These are phyloP conservation scores for Dendrocalamus sinicus DNA, from an alignment of 176 grass and related monocot species.

Conservation along the genomic window DNA sequence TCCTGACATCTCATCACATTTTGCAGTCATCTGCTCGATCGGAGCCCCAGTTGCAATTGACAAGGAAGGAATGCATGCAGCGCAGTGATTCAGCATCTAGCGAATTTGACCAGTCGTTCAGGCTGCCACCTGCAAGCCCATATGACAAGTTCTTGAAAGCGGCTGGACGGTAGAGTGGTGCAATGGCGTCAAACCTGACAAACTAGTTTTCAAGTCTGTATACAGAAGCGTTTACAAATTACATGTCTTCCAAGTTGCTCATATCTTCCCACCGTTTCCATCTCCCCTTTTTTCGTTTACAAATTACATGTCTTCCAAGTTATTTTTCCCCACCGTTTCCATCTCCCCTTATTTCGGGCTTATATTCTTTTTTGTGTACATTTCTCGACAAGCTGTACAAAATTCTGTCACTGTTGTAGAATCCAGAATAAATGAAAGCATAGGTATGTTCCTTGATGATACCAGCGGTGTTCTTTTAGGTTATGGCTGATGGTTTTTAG, in stretches of 20 bases:
- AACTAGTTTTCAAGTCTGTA: slow-evolving; percentile 15
- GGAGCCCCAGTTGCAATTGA: slow-evolving; percentile 41
- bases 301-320: neutral
- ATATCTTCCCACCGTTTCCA: neutral
- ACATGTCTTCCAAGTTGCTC: neutral
- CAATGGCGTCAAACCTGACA: neutral
- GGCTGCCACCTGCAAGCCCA: slow-evolving; percentile 85
- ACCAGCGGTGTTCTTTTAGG: too few species aligned
- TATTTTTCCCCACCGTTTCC: neutral
- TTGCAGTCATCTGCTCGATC: slow-evolving; percentile 57
- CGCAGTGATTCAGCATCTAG: slow-evolving; percentile 67
- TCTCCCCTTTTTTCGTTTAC: neutral
- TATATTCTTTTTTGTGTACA: slow-evolving; percentile 45
- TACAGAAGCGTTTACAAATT: slow-evolving; percentile 36
- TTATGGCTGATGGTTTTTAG: too few species aligned
- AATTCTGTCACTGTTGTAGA: slow-evolving; percentile 29
- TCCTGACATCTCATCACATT: slow-evolving; percentile 29
- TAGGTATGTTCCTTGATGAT: neutral
- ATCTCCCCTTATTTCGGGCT: neutral
- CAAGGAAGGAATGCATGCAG: slow-evolving; percentile 51
- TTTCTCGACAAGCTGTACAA: slow-evolving; percentile 53
- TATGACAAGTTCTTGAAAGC: slow-evolving; percentile 98
- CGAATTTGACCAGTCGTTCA: slow-evolving; percentile 72
- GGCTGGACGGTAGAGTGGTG: slow-evolving; percentile 67
- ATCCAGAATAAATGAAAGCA: slow-evolving; percentile 35